Evolutionary conservation across 371 early-diverging fungal genomes (phyloP), one percentile per base, ranked within the genome.

Genomic region (Batkoa obscura): DNA sequence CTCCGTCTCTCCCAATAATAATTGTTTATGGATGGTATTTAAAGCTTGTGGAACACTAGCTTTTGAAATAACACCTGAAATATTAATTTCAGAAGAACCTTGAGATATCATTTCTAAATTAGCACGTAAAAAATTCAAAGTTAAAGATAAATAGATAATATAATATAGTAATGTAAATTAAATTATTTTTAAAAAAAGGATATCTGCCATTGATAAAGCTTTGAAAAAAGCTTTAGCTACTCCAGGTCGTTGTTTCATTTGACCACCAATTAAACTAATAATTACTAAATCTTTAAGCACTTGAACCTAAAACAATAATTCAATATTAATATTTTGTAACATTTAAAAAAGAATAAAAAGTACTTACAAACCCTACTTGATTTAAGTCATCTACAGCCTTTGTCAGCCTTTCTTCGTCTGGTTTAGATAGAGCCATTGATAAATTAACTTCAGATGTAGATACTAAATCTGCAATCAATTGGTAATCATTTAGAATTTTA

Each of bases 51-150:
- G 58, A 0, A 89, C 80, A 50, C 73, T 72, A 13, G 61, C 52
- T 60, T 81, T 83, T 33, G 77, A 76, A 64, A 94, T 87, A 6
- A 98, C 94, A 62, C 95, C 94, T 42, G 88, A 88, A 55, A 96
- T 94, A 64, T 95, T 95, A 68, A 95, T 94, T 70, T 95, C 96
- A 1, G 82, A 82, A 8, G 93, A 86, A 43, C 96, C 96, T 71
- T 96, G 96, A 10, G 90, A 90, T 59, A 96, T 94, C 91, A 96
- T 96, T 67, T 96, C 95, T 57, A 98, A 90, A 64, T 93, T 98
- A 63, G 94, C 83, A 55, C 79, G 23, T 23, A 23, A 23, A 23
- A 23, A 23, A 23, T 23, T 23, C 23, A 23, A 23, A 23, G 23
- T 23, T 23, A 23, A 23, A 23, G 23, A 23, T 23, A 23, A 23